Percentiles rank a stretch among this genome's conserved stretches.
Conservation (phyloP, 1,284 basidiomycete genomes). For the Neolentinus lepideus region DNA sequence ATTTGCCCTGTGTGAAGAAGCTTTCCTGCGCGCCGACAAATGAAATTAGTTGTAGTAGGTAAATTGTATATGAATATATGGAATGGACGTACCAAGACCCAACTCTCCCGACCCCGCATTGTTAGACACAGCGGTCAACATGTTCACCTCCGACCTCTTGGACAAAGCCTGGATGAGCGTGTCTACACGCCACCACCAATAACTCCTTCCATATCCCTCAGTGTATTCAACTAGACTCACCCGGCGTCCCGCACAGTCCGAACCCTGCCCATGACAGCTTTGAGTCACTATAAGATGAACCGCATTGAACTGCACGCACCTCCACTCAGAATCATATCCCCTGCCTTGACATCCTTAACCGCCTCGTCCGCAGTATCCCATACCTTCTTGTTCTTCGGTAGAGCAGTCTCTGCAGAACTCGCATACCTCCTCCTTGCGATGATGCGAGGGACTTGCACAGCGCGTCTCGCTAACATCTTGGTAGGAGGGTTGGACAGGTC, state of each 20-base stretch:
- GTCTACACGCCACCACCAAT: slow-evolving; percentile 29
- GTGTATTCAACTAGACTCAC: background rate
- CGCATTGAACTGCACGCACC: slow-evolving; percentile 38
- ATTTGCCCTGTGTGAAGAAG: slow-evolving; percentile 75
- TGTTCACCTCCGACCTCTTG: slow-evolving; percentile 60
- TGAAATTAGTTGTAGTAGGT: slow-evolving; percentile 6
- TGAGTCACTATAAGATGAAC: background rate
- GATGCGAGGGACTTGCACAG: background rate
- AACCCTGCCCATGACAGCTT: background rate
- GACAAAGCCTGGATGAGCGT: slow-evolving; percentile 76
- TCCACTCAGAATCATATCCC: slow-evolving; percentile 73
- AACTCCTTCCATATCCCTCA: background rate
- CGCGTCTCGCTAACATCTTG: background rate
- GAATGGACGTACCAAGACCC: slow-evolving; percentile 64
- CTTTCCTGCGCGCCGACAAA: slow-evolving; percentile 26
- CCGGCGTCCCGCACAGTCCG: slow-evolving; percentile 1
- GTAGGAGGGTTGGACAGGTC: background rate
- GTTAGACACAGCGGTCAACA: slow-evolving; percentile 85
- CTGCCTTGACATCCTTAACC: slow-evolving; percentile 46
- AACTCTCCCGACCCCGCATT: slow-evolving; percentile 77
- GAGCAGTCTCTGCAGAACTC: slow-evolving; percentile 8
- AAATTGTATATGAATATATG: background rate
- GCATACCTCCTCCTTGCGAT: background rate
- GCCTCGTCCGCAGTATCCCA: slow-evolving; percentile 49
- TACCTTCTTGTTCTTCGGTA: slow-evolving; percentile 38